phyloP scores from a whole-genome alignment of 164 flowering plant species.

The Vitis labrusca region DNA sequence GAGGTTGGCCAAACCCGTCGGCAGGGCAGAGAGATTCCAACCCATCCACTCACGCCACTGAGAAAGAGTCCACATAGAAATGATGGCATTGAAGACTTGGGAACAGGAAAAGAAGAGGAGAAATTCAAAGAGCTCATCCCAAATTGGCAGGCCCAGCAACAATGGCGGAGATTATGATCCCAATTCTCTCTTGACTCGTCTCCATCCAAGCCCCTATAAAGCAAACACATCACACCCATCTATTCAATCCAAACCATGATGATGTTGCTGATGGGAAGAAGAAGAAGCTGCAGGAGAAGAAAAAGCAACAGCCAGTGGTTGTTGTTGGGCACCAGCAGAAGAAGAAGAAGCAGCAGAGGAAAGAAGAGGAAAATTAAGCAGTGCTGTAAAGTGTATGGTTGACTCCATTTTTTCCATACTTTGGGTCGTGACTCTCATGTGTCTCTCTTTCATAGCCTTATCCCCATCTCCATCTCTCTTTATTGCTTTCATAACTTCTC shows the following conservation, averaged over 20 bases:
- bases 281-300: not conserved
- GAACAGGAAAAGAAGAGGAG: not conserved
- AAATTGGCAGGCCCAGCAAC: conserved; percentile 10
- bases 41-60: not conserved
- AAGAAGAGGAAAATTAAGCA: not conserved
- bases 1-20: not conserved
- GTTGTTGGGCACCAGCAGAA: not conserved
- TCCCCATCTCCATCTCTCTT: not conserved
- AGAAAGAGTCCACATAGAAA: not conserved
- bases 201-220: conserved; percentile 1
- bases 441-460: not conserved
- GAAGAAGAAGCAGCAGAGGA: not conserved
- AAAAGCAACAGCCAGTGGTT: not conserved
- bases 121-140: not conserved
- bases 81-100: not conserved
- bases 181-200: not conserved
- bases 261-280: not conserved
- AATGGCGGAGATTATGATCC: conserved; percentile 8
- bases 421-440: conserved; percentile 4
- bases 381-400: not conserved
- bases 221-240: not conserved
- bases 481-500: not conserved
- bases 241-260: not conserved
- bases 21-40: not conserved
- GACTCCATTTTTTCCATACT: not conserved